A percentile compares a stretch with the other conserved stretches of the same genome.
Evolutionary conservation across 2,329 filamentous ascomycete genomes (phyloP).

Genomic region (Aotearoamyces nothofagi): DNA sequence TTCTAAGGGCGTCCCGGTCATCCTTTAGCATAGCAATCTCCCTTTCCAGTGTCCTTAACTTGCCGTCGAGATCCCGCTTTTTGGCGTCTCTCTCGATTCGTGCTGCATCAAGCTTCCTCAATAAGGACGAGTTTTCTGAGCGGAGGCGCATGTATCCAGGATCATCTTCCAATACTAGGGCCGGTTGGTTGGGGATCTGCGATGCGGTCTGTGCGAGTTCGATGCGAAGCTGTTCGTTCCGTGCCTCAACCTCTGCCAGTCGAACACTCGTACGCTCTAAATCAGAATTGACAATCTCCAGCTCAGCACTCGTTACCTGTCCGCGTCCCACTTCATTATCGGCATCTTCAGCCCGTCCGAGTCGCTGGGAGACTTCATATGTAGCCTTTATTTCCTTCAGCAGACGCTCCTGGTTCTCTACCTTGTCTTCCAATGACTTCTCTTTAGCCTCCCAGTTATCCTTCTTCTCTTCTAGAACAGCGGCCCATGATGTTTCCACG

Average conservation of each 20-base stretch:
- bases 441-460: constrained; percentile 96
- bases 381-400: constrained; percentile 92
- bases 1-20: constrained; percentile 66
- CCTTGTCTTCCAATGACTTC: constrained; percentile 77
- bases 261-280: constrained; percentile 78
- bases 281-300: constrained; percentile 87
- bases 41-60: constrained; percentile 64
- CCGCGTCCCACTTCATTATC: constrained; percentile 40
- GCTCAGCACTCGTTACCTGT: constrained; percentile 70
- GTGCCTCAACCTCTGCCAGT: constrained; percentile 78
- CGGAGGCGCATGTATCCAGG: constrained; percentile 75
- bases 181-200: constrained; percentile 43
- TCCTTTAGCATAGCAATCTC: constrained; percentile 59
- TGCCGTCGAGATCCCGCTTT: constrained; percentile 61
- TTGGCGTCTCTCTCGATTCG: constrained; percentile 73
- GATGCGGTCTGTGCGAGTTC: constrained; percentile 85
- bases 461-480: constrained; percentile 81
- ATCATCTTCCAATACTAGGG: constrained; percentile 66
- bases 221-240: constrained; percentile 83
- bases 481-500: constrained; percentile 78
- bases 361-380: constrained; percentile 87
- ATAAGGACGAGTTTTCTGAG: constrained; percentile 82
- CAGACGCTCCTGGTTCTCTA: constrained; percentile 84
- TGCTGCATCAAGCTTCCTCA: constrained; percentile 74
- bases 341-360: constrained; percentile 55